Base-by-base conservation (phyloP, 1,284 basidiomycete species). In the Pterulicium gracile region DNA sequence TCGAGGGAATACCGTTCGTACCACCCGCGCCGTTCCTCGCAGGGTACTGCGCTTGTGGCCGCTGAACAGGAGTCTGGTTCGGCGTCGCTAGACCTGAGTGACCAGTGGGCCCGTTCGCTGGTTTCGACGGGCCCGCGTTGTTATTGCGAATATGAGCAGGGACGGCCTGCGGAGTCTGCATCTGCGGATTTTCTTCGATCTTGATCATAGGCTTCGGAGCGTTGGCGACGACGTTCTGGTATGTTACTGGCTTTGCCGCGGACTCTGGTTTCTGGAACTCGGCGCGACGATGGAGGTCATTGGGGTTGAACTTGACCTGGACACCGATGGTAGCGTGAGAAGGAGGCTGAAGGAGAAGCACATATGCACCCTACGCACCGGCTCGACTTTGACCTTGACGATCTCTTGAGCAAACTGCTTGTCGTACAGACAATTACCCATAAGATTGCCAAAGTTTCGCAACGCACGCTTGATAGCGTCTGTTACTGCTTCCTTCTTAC, bases 401-500 rank as follows among this genome's bases (percentile, higher is more conserved):
- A 98, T 73, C 56, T 94, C 85, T 49, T 84, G 77, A 1, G 87
- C 76, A 60, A 91, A 97, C 13, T 79, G 65, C 64, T 93, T 94
- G 65, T 98, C 95, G 58, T 98, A 98, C 19, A 97, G 66, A 62
- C 95, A 98, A 58, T 97, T 96, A 4, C 94, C 95, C 7, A 98
- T 72, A 1, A 98, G 68, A 59, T 94, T 95, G 43, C 96, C 95
- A 61, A 98, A 98, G 53, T 83, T 90, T 43, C 91, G 77, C 17
- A 98, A 69, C 0, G 91, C 79, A 24, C 95, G 81, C 64, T 98
- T 98, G 42, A 95, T 68, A 0, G 77, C 94, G 56, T 98, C 95
- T 0, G 95, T 98, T 0, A 97, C 87, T 0, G 96, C 93, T 60
- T 98, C 95, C 59, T 98, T 98, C 72, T 96, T 95, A 56, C 88